Percentiles rank a stretch among this genome's conserved stretches.
phyloP scores from a whole-genome alignment of 495 filamentous ascomycete species.

The Neurospora terricola region DNA sequence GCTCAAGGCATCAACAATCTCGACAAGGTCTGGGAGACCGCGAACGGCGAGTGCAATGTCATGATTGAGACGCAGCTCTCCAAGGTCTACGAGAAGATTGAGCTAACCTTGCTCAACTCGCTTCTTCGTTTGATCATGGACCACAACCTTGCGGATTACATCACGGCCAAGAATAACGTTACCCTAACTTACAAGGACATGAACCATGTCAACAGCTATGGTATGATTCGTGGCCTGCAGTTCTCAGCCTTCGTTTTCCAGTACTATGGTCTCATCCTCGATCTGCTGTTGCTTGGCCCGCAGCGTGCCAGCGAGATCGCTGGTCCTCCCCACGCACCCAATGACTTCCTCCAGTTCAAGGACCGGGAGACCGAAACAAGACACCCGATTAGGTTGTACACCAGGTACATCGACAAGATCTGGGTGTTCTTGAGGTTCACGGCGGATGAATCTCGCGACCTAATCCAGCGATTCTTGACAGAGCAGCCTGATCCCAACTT shows the following conservation, averaged over 20 bases:
- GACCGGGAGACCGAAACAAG: constrained; percentile 82
- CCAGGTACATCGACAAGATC: constrained; percentile 93
- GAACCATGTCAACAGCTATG: constrained; percentile 99
- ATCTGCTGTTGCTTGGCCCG: constrained; percentile 83
- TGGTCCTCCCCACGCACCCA: constrained; percentile 89
- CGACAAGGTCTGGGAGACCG: constrained; percentile 91
- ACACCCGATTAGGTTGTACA: constrained; percentile 94
- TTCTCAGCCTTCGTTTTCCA: constrained; percentile 99
- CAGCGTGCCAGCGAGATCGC: constrained; percentile 96
- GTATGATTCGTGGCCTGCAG: constrained; percentile 93
- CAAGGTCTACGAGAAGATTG: constrained; percentile 99
- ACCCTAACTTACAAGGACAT: constrained; percentile 99
- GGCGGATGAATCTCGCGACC: constrained; percentile 87
- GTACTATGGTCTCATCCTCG: constrained; percentile 94
- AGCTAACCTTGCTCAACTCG: constrained; percentile 90
- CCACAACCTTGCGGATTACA: constrained; percentile 98
- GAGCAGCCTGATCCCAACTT: constrained; percentile 99
- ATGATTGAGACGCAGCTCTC: constrained; percentile 98
- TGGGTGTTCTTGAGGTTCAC: constrained; percentile 96
- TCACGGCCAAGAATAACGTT: constrained; percentile 98
- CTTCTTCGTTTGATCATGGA: constrained; percentile 96
- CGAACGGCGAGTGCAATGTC: constrained; percentile 95
- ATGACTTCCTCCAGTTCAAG: constrained; percentile 96
- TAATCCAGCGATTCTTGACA: constrained; percentile 96
- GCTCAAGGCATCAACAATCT: constrained; percentile 99